Conservation (phyloP, 2,329 filamentous ascomycete genomes). For the Bisporella sp. region DNA sequence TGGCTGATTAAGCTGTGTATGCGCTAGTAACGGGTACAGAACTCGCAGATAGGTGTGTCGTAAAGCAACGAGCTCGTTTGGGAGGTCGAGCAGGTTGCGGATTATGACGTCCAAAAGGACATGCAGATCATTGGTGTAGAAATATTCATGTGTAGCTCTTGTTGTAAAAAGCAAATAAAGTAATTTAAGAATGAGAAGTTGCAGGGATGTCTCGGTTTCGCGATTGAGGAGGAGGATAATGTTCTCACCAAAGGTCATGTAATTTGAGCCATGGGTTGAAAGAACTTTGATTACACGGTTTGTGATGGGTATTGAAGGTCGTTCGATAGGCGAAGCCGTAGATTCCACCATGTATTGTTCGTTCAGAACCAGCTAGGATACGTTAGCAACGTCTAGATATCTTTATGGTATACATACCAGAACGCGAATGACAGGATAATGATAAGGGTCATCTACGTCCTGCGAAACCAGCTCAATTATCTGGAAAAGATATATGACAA, state of each 20-base stretch:
- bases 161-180: slow-evolving; percentile 95
- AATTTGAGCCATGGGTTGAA: slow-evolving; percentile 70
- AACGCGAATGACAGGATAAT: slow-evolving; percentile 90
- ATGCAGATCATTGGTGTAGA: slow-evolving; percentile 94
- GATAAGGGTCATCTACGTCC: slow-evolving; percentile 86
- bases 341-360: slow-evolving; percentile 92
- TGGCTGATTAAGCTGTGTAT: slow-evolving; percentile 81
- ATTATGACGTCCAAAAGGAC: slow-evolving; percentile 95
- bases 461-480: slow-evolving; percentile 84
- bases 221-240: slow-evolving; percentile 92
- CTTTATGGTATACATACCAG: slow-evolving; percentile 50
- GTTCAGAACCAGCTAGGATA: slow-evolving; percentile 78
- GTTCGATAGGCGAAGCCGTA: slow-evolving; percentile 34
- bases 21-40: slow-evolving; percentile 79
- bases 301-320: slow-evolving; percentile 52
- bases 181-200: slow-evolving; percentile 92
- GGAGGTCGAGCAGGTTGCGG: slow-evolving; percentile 91
- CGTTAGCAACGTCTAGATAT: slow-evolving; percentile 10
- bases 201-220: slow-evolving; percentile 88
- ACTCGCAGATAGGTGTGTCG: slow-evolving; percentile 94
- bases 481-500: slow-evolving; percentile 75
- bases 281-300: slow-evolving; percentile 92
- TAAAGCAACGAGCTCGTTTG: slow-evolving; percentile 69
- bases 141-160: slow-evolving; percentile 88
- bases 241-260: slow-evolving; percentile 95